Evolutionary conservation across 345 rosid species (phyloP), one percentile per base, ranked within the genome.

Genomic region (Aquilaria sinensis): DNA sequence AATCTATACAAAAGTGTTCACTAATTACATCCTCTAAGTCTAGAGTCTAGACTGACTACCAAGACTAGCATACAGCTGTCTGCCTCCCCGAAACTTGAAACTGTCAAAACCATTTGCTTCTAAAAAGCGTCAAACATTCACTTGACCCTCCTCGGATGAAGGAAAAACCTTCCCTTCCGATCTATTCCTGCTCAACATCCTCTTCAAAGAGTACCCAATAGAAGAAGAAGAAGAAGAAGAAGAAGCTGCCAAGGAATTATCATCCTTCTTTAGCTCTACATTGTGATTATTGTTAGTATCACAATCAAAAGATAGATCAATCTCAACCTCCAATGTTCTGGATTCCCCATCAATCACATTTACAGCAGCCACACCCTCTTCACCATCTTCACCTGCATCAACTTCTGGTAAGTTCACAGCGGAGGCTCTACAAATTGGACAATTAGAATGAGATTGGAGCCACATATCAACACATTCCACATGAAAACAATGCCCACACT

Each of bases 381-480:
- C 72, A 57, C 63, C 63, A 32, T 63, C 8, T 37, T 37, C 43
- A 37, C 43, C 43, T 37, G 29, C 72, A 29, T 73, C 69, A 14
- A 43, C 31, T n/a, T 65, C 74, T 43, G 56, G 62, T 41, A 10
- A n/a, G 62, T n/a, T 45, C 14, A 47, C 34, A 12, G 31, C 47
- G 3, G 58, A 72, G 64, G 78, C 77, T 64, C 97, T 70, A 69
- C 97, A 91, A 34, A 80, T 72, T 55, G 97, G 97, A 56, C 97
- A 91, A 48, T 70, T 86, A 1, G 83, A 62, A 62, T 87, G 89
- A 62, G 89, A 86, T 29, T 72, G 70, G 61, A 92, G 62, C 98
- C 98, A 92, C 85, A 76, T 89, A 32, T 89, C 96, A 47, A 92
- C 82, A 59, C 96, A 92, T 62, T 85, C 89, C 23, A 85, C 80